These are phyloP conservation scores for Candida maltosa DNA, from an alignment of 805 yeast genomes.

Conservation along the genomic window DNA sequence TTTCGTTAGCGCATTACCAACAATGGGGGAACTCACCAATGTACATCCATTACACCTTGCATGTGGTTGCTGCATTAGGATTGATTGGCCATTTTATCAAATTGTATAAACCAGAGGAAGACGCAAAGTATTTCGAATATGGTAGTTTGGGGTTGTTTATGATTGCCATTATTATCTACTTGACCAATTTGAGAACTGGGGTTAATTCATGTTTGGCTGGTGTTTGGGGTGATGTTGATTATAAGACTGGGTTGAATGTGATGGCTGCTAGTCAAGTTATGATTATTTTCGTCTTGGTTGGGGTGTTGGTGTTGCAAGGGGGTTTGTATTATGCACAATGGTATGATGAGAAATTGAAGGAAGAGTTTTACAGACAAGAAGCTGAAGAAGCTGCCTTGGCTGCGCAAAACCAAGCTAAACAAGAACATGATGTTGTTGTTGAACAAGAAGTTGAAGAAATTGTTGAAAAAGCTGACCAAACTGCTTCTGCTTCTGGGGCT, in stretches of 20 bases:
- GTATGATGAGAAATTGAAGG: constrained; percentile 42
- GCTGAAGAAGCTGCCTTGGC: constrained; percentile 19
- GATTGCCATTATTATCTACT: constrained; percentile 70
- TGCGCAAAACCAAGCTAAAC: constrained; percentile 11
- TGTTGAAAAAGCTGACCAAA: constrained; percentile 10
- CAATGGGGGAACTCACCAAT: constrained; percentile 67
- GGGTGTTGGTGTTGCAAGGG: constrained; percentile 80
- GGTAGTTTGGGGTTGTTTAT: constrained; percentile 75
- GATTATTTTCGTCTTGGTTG: constrained; percentile 65
- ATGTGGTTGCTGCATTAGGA: constrained; percentile 60
- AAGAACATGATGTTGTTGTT: constrained; percentile 9
- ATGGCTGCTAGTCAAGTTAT: constrained; percentile 86
- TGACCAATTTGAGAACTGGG: constrained; percentile 85
- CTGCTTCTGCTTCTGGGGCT: constrained; percentile 14
- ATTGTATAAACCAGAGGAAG: constrained; percentile 83
- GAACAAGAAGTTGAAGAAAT: constrained; percentile 9
- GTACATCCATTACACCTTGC: constrained; percentile 58
- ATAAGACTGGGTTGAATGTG: constrained; percentile 81
- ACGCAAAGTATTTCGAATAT: constrained; percentile 85
- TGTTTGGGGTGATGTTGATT: constrained; percentile 92
- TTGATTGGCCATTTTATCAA: constrained; percentile 70
- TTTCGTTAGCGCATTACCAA: constrained; percentile 70
- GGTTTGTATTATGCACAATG: constrained; percentile 86
- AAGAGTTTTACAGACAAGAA: constrained; percentile 28
- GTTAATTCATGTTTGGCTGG: constrained; percentile 64